Base-by-base conservation (phyloP, 768 basidiomycete species). In the Gymnopilus dilepis region DNA sequence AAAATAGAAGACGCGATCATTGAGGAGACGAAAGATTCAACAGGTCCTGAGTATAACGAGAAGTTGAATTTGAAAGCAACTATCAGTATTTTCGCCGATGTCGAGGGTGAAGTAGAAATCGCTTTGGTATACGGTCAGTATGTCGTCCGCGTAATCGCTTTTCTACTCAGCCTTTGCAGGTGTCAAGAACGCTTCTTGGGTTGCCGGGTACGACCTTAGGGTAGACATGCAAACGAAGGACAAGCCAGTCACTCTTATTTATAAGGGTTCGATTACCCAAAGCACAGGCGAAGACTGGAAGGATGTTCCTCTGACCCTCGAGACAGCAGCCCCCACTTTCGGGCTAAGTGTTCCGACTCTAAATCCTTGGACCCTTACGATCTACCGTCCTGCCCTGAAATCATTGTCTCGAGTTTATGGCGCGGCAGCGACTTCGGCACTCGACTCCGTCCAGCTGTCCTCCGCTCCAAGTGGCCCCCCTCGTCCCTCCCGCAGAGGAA, bases 251-350 rank as follows among this genome's bases (percentile, higher is more conserved):
- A 72, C 64, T 2, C 56, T 82, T 22, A 71, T 74, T 4, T 82
- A 82, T 67, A 81, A 80, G 62, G 80, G 75, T 0, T 67, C 69
- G 2, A 77, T 82, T 51, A 72, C 66, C 0, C 82, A 82, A 57
- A 72, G 62, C 43, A 82, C 80, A 6, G 80, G 80, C 31, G 81
- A 83, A 78, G 72, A 76, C 43, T 84, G 80, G 81, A 68, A 68
- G 0, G 75, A 82, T 58, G 76, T 80, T 2, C 71, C 77, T 1
- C 66, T 82, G 2, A 77, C 74, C 1, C 76, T 83, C 8, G 80
- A 82, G 65, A 84, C 81, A 0, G 74, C 78, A 1, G 70, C 75
- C 1, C 80, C 80, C 0, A 78, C 80, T 0, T 80, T 78, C 52
- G 79, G 79, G 5, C 54, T 78, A 19, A 67, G 60, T 1, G 67